These are phyloP conservation scores for Penicillium paneum DNA, from an alignment of 2,329 filamentous ascomycete genomes.

Conservation along the genomic window DNA sequence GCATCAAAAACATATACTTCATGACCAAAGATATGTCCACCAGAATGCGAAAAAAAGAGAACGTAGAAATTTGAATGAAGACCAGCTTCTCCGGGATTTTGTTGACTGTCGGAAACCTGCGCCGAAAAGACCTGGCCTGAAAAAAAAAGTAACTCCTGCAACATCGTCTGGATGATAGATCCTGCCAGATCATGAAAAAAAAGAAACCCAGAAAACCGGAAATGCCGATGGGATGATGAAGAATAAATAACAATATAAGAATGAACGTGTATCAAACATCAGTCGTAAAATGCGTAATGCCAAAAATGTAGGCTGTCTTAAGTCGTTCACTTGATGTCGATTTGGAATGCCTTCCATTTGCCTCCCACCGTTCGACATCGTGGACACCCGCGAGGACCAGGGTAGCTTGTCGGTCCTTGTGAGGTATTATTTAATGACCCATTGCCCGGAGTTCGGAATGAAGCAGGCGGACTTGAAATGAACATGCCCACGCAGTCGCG, in stretches of 20 bases:
- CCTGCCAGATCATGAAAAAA: conserved; percentile 3
- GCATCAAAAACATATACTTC: conserved; percentile 10
- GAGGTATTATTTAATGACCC: conserved; percentile 17
- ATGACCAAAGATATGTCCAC: conserved; percentile 10
- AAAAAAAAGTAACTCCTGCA: conserved; percentile 15
- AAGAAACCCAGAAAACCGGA: neutral
- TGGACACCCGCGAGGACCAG: conserved; percentile 44
- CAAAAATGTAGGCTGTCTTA: conserved; percentile 9
- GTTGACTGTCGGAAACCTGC: conserved; percentile 22
- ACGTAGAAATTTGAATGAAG: conserved; percentile 15
- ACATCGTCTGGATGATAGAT: conserved; percentile 1
- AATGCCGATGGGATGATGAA: neutral
- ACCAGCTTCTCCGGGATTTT: conserved; percentile 26
- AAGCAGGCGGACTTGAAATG: conserved; percentile 41
- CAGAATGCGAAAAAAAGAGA: conserved; percentile 8
- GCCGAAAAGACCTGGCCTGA: conserved; percentile 10
- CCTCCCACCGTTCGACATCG: conserved; percentile 46
- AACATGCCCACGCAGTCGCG: conserved; percentile 68
- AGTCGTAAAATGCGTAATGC: conserved; percentile 34
- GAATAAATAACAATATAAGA: conserved; percentile 11
- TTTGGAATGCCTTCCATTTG: conserved; percentile 49
- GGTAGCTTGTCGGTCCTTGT: conserved; percentile 37
- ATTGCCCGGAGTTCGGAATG: conserved; percentile 36
- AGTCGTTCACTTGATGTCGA: conserved; percentile 44
- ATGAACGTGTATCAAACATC: conserved; percentile 23